Base-by-base conservation (phyloP, 2,329 filamentous ascomycete genomes). In the Penicillium verrucosum region DNA sequence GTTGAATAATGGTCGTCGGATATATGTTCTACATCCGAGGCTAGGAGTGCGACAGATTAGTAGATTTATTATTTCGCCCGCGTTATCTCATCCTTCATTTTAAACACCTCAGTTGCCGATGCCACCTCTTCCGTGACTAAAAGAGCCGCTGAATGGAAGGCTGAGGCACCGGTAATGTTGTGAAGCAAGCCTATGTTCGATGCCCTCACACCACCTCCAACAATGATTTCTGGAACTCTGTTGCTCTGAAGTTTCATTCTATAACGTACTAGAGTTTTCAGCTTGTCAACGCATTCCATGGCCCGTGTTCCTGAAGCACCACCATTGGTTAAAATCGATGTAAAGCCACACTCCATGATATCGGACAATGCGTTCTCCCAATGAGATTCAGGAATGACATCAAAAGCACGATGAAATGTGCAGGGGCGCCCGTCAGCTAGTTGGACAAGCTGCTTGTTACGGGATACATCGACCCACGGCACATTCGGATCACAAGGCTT, bases 321-420 rank as follows among this genome's bases (percentile, higher is more conserved):
- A 1, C 81, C 82, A 45, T 78, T 81, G 4, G 80, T 83, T 23
- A 85, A 68, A 11, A 85, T 72, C 1, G 71, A 63, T 9, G 51
- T 55, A 63, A 83, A 83, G 1, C 81, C 80, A 51, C 76, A 75
- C 1, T 48, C 55, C 0, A 76, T 65, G n/a, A 81, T 67, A 18
- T 69, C 68, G 9, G 75, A 66, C 10, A 78, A 62, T 0, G 65
- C 58, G 1, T 16, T 18, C n/a, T 61, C 50, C 66, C 66, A 68
- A 2, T 55, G 6, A 1, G 48, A 30, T 14, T 67, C 62, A 0
- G 65, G 60, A 12, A 78, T 72, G 41, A 72, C 61, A 62, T 84
- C 82, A 59, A 84, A 80, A 0, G 81, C 82, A 8, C 81, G 74
- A 63, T 84, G 81, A 51, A 84, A 84, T 3, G 81, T 83, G 63